Evolutionary conservation across 2,329 filamentous ascomycete species (phyloP), one percentile per base, ranked within the genome.

Genomic region (Sarocladium strictum): DNA sequence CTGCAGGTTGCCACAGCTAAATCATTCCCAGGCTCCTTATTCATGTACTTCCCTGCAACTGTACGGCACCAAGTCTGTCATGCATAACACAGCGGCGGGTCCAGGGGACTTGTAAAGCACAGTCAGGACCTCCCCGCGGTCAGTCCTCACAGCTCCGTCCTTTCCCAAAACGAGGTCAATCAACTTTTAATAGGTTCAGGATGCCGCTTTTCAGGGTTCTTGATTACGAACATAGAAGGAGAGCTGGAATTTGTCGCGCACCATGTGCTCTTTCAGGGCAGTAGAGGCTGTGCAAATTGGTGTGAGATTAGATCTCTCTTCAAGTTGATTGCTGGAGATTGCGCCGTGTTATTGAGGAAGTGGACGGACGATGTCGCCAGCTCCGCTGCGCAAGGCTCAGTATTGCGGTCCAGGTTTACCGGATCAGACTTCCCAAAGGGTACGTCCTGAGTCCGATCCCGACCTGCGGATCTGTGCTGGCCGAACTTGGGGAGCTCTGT

Each of bases 311-410:
- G 27, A 4, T 19, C 47, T 10, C 29, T 35, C 47, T 33, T 51
- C 47, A 51, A 11, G 47, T 51, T 51, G 47, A 51, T 51, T 51
- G 27, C 47, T 33, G 26, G 47, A 51, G 26, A 51, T 51, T 51
- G 15, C 47, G 29, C 17, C 17, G 23, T 27, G 23, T 19, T 11
- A 7, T 11, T 43, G 19, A 9, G 12, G 23, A 7, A 21, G 40
- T 23, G n/a, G 15, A 43, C 40, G 17, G 15, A 7, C 6, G 40
- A 24, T 15, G 6, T 17, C 40, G 5, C 17, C 40, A 7, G n/a
- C 21, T 19, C 17, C 7, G 40, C 40, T 38, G 9, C n/a, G 35
- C 6, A 38, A 15, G n/a, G 6, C n/a, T n/a, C n/a, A 38, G 15
- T 5, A 38, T 10, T n/a, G n/a, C n/a, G 12, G 11, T 38, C n/a